Conservation (phyloP, 164 flowering plant species). For the Magnolia officinalis region DNA sequence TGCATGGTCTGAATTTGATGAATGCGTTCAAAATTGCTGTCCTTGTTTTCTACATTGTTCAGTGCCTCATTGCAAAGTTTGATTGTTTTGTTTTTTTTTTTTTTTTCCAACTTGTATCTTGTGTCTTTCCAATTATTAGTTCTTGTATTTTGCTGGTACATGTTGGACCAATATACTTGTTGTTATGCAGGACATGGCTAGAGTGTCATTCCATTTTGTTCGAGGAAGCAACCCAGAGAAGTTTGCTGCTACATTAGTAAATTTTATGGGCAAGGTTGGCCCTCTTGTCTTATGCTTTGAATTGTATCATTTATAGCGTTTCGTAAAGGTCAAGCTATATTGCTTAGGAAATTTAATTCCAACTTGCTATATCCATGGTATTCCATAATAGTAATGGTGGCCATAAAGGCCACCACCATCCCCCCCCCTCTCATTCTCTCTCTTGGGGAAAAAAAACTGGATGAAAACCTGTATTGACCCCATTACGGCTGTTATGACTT, state of each 20-base stretch:
- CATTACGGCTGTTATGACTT: too few relatives aligned
- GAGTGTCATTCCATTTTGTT: slow-evolving; percentile 69
- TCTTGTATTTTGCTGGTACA: background rate
- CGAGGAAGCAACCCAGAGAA: slow-evolving; percentile 69
- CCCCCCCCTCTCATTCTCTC: too few relatives aligned
- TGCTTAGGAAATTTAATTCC: background rate
- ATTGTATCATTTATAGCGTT: too few relatives aligned
- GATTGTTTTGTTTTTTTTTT: too few relatives aligned
- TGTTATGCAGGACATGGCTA: slow-evolving; percentile 77
- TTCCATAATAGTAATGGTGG: too few relatives aligned
- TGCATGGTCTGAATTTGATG: background rate
- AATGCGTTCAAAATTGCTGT: background rate
- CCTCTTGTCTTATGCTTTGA: background rate
- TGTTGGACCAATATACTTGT: background rate
- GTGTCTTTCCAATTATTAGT: background rate
- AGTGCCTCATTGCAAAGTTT: background rate
- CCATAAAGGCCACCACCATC: too few relatives aligned
- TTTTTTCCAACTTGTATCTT: background rate
- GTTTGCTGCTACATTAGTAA: slow-evolving; percentile 70
- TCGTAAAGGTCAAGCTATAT: background rate
- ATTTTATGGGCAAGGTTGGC: slow-evolving; percentile 89
- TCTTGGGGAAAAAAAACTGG: too few relatives aligned
- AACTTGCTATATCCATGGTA: background rate
- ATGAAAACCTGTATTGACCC: too few relatives aligned
- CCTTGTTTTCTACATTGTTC: background rate